Evolutionary conservation across 106 monocot genomes (phyloP).

Genomic region (Allium fistulosum): DNA sequence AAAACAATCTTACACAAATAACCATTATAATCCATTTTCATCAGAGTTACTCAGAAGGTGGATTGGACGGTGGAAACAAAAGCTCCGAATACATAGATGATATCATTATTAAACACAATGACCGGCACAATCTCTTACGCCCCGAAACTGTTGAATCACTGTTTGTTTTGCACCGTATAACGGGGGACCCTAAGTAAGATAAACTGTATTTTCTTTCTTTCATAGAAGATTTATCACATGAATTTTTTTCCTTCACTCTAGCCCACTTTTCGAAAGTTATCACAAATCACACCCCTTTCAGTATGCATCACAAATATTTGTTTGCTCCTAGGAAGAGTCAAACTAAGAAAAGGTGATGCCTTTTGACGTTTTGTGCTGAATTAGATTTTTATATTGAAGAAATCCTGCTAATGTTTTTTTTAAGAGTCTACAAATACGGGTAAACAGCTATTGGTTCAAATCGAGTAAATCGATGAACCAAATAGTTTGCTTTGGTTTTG

Average conservation of each 20-base stretch:
- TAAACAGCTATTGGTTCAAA: too few relatives aligned
- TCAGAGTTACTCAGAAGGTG: conserved; percentile 51
- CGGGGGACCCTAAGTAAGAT: conserved; percentile 84
- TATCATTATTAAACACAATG: conserved; percentile 80
- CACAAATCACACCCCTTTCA: too few relatives aligned
- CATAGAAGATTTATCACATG: not conserved
- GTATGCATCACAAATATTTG: too few relatives aligned
- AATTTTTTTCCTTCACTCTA: not conserved
- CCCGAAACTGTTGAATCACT: conserved; percentile 96
- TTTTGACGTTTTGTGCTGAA: too few relatives aligned
- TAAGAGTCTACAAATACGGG: too few relatives aligned
- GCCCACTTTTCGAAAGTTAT: too few relatives aligned
- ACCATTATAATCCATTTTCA: conserved; percentile 1
- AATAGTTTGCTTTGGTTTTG: too few relatives aligned
- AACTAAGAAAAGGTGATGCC: too few relatives aligned
- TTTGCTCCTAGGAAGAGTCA: too few relatives aligned
- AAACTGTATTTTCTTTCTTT: not conserved
- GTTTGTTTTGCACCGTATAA: conserved; percentile 83
- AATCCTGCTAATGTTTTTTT: too few relatives aligned
- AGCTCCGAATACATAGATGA: conserved; percentile 79
- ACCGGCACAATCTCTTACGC: conserved; percentile 89
- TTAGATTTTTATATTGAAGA: too few relatives aligned
- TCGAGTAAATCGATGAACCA: too few relatives aligned
- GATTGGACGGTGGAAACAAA: conserved; percentile 65
- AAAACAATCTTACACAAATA: not conserved